Percentiles rank a stretch among this genome's conserved stretches.
Evolutionary conservation across 129 eudicot genomes (phyloP).

Genomic region (Escallonia herrerae): DNA sequence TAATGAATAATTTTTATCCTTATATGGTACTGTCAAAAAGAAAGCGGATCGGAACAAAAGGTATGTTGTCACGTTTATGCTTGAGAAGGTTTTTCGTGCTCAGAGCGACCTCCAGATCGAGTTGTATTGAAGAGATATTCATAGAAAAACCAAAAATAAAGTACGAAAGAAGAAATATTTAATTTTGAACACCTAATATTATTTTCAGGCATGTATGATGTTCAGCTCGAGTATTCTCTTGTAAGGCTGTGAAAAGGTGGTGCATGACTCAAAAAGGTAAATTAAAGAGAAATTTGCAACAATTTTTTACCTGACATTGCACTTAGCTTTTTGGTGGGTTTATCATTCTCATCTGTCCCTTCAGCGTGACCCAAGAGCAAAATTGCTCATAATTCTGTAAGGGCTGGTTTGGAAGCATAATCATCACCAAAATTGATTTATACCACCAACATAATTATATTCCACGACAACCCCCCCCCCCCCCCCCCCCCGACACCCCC

Average conservation of each 20-base stretch:
- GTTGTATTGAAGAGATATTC: too few relatives aligned
- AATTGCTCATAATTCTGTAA: slow-evolving; percentile 4
- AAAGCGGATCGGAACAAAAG: too few relatives aligned
- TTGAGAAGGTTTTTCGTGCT: too few relatives aligned
- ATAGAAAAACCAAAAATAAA: too few relatives aligned
- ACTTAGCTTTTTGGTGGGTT: background rate
- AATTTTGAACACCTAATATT: too few relatives aligned
- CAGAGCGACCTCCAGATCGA: too few relatives aligned
- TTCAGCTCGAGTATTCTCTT: background rate
- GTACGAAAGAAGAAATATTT: too few relatives aligned
- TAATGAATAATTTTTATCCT: too few relatives aligned
- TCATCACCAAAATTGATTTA: background rate
- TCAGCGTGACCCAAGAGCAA: background rate
- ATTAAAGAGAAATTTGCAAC: background rate
- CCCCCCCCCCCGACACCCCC: background rate
- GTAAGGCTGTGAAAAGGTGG: background rate
- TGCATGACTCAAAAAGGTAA: background rate
- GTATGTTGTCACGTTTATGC: too few relatives aligned
- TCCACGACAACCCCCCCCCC: too few relatives aligned
- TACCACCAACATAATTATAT: too few relatives aligned
- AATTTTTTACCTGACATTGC: background rate
- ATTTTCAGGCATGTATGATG: background rate
- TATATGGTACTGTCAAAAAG: too few relatives aligned
- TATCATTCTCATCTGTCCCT: slow-evolving; percentile 6
- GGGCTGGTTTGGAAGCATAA: slow-evolving; percentile 2